Evolutionary conservation across 2,329 filamentous ascomycete genomes (phyloP).

Genomic region (Aspergillus japonicus): DNA sequence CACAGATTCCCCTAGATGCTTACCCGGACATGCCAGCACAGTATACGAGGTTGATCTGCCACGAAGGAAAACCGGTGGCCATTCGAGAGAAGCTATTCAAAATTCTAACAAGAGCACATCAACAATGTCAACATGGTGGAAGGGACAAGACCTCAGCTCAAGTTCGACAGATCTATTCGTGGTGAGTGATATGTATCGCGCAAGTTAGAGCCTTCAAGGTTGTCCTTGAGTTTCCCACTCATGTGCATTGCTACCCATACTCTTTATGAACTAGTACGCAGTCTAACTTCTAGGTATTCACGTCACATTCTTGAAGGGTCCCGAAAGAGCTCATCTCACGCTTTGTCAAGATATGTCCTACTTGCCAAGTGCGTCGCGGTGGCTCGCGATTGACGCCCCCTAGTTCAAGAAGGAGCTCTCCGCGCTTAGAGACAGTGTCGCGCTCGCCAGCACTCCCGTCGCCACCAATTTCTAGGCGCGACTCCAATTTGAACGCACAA

Average conservation of each 20-base stretch:
- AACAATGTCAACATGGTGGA: slow-evolving; percentile 53
- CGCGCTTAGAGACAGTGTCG: slow-evolving; percentile 33
- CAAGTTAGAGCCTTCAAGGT: background rate
- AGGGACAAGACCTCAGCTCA: slow-evolving; percentile 54
- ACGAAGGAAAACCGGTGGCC: slow-evolving; percentile 54
- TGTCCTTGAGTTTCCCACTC: background rate
- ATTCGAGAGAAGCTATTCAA: slow-evolving; percentile 53
- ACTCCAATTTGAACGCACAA: slow-evolving; percentile 34
- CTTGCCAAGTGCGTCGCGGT: slow-evolving; percentile 49
- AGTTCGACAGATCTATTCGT: slow-evolving; percentile 51
- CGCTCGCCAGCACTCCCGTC: slow-evolving; percentile 39
- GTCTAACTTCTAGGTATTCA: background rate
- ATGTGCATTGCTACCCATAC: background rate
- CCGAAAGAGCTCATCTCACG: slow-evolving; percentile 54
- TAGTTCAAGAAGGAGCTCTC: slow-evolving; percentile 41
- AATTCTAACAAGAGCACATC: slow-evolving; percentile 51
- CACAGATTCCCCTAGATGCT: slow-evolving; percentile 1
- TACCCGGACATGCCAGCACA: slow-evolving; percentile 16
- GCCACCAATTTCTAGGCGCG: slow-evolving; percentile 36
- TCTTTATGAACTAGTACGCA: background rate
- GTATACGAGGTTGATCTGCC: slow-evolving; percentile 47
- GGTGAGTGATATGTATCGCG: slow-evolving; percentile 34
- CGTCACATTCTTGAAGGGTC: slow-evolving; percentile 37
- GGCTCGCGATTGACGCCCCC: slow-evolving; percentile 43
- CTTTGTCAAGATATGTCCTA: slow-evolving; percentile 53